Percentiles rank a stretch among this genome's conserved stretches.
These are phyloP conservation scores for Monosporascus sp. DNA, from an alignment of 2,329 filamentous ascomycete genomes.

Conservation along the genomic window DNA sequence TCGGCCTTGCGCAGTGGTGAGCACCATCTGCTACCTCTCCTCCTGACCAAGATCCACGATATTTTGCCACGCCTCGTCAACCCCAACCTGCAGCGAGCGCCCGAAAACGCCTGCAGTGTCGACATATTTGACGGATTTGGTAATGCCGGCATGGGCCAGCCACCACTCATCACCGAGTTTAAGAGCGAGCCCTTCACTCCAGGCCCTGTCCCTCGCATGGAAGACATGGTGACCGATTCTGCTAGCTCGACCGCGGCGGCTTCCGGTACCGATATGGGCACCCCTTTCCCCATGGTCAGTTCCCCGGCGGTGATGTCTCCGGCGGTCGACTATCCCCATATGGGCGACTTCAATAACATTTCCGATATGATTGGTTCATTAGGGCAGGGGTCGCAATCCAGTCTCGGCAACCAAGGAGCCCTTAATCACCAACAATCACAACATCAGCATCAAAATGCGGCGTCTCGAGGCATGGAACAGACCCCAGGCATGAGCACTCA, in stretches of 20 bases:
- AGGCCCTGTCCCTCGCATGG: constrained; percentile 32
- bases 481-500: constrained; percentile 28
- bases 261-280: constrained; percentile 38
- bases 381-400: constrained; percentile 29
- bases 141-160: constrained; percentile 55
- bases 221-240: constrained; percentile 35
- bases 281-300: constrained; percentile 41
- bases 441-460: constrained; percentile 19
- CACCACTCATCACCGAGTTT: constrained; percentile 40
- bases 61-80: constrained; percentile 58
- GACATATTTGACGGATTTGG: constrained; percentile 65
- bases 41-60: constrained; percentile 71
- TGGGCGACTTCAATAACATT: constrained; percentile 44
- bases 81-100: constrained; percentile 54
- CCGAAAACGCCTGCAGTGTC: constrained; percentile 47
- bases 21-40: constrained; percentile 69
- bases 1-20: constrained; percentile 69
- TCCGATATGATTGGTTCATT: constrained; percentile 50
- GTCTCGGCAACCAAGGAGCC: constrained; percentile 26
- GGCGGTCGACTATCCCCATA: constrained; percentile 41
- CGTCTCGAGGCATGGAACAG: constrained; percentile 26
- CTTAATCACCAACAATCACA: constrained; percentile 27
- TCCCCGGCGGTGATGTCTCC: constrained; percentile 52
- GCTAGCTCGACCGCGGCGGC: constrained; percentile 28
- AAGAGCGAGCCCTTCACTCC: constrained; percentile 36